Evolutionary conservation across 495 filamentous ascomycete genomes (phyloP), one percentile per base, ranked within the genome.

Genomic region (Penicillium ucsense): DNA sequence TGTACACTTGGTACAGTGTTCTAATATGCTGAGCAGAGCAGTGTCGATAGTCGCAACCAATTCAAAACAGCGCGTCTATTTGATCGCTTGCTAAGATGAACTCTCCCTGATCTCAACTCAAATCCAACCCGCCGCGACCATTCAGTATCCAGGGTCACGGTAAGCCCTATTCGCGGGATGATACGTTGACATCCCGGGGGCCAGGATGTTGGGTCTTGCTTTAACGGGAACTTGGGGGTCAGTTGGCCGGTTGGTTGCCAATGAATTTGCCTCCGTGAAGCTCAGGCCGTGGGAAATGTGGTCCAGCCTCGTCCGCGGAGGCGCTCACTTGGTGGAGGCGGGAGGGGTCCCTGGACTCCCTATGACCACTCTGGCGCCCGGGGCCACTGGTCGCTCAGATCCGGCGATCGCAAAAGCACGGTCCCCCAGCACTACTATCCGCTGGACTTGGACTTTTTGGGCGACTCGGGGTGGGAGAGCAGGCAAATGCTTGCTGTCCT

Each of bases 191-290:
- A 53, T 47, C 49, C 59, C 59, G 55, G 57, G 56, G 53, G 53
- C 59, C 59, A 52, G 53, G 51, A 41, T 60, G 44, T 49, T 62
- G 59, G 59, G 59, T 54, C 59, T 45, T 53, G 56, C 51, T 50
- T 43, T 56, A 54, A 39, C 48, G 47, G 29, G 40, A 57, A 31
- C 48, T 57, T 62, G 56, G 20, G 20, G 20, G 20, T 20, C 20
- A 20, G 20, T 20, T 20, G 20, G 20, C 20, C 20, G 20, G 20
- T 20, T 20, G 20, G 20, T 2, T 20, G 1, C 20, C 20, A 20
- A 20, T 20, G 20, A 20, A 20, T 20, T 20, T 20, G 20, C 20
- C 20, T 20, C 20, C 2, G 20, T 20, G 20, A 20, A 20, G 20
- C 20, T 20, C 20, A 20, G 20, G 20, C 20, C 20, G 20, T 20